phyloP scores from a whole-genome alignment of 2,329 filamentous ascomycete species.

The Amauroascus niger region DNA sequence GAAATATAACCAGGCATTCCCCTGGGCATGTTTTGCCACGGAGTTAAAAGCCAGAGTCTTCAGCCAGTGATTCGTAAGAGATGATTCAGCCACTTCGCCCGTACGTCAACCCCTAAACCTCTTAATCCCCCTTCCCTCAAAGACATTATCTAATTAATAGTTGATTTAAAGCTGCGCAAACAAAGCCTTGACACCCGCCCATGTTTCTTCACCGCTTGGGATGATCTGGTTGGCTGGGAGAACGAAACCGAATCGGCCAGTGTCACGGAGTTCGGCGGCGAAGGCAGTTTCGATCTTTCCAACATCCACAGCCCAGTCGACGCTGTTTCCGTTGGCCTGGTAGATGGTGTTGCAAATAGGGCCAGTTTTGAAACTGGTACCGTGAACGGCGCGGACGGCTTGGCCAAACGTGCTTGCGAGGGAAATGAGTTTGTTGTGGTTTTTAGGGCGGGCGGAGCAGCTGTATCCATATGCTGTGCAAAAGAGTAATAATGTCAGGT shows the following conservation, averaged over 20 bases:
- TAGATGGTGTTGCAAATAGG: constrained; percentile 54
- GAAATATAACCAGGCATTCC: background rate
- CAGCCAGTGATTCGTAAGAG: too few relatives aligned
- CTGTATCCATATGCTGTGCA: constrained; percentile 48
- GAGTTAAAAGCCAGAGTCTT: background rate
- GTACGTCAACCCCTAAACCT: background rate
- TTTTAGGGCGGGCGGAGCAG: constrained; percentile 41
- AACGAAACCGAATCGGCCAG: constrained; percentile 42
- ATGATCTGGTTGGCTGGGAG: constrained; percentile 42
- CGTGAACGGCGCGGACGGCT: constrained; percentile 49
- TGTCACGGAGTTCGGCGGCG: constrained; percentile 44
- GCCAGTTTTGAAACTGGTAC: constrained; percentile 34
- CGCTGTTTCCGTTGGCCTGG: constrained; percentile 35
- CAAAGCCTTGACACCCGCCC: constrained; percentile 30
- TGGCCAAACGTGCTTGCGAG: constrained; percentile 43
- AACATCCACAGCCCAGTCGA: constrained; percentile 41
- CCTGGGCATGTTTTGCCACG: background rate
- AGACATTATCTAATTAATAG: background rate
- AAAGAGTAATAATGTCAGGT: background rate
- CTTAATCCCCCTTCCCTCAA: background rate
- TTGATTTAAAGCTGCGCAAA: constrained; percentile 8
- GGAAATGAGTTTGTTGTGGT: constrained; percentile 41
- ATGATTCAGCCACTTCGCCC: too few relatives aligned
- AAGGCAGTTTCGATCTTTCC: constrained; percentile 38
- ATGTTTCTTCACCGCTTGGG: constrained; percentile 41